Evolutionary conservation across 1,284 basidiomycete genomes (phyloP).

Genomic region (Ceratobasidium sp.): DNA sequence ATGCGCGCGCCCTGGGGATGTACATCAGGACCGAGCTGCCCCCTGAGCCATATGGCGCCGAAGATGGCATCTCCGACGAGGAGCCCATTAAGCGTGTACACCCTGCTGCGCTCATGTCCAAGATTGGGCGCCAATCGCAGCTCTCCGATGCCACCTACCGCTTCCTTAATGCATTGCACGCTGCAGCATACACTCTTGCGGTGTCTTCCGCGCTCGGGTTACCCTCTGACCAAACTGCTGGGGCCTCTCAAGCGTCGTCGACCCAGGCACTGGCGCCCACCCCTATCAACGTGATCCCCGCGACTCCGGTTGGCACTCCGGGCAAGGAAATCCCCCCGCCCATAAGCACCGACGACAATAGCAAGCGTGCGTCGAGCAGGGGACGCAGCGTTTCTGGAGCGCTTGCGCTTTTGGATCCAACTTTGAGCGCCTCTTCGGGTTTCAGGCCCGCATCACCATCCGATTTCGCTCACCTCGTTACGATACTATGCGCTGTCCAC

Average conservation of each 20-base stretch:
- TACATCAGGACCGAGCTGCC: conserved; percentile 80
- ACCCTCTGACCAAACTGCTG: conserved; percentile 51
- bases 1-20: conserved; percentile 70
- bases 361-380: conserved; percentile 39
- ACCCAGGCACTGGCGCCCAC: conserved; percentile 49
- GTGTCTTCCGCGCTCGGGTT: conserved; percentile 68
- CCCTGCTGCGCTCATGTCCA: conserved; percentile 42
- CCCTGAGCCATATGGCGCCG: conserved; percentile 47
- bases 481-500: conserved; percentile 72
- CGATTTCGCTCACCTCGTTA: conserved; percentile 79
- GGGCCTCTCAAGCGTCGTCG: conserved; percentile 52
- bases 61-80: conserved; percentile 51
- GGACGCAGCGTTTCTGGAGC: conserved; percentile 47
- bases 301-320: conserved; percentile 52
- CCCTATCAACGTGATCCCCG: conserved; percentile 54
- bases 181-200: conserved; percentile 77
- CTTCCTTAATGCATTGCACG: conserved; percentile 79
- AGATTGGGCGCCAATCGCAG: conserved; percentile 40
- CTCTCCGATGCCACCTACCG: conserved; percentile 63
- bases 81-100: conserved; percentile 54
- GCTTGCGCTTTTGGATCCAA: conserved; percentile 50
- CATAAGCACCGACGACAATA: conserved; percentile 34
- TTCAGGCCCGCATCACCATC: conserved; percentile 60
- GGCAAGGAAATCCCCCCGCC: conserved; percentile 26
- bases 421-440: conserved; percentile 47